phyloP scores from a whole-genome alignment of 2,329 filamentous ascomycete species.

The Paraconiothyrium brasiliense region DNA sequence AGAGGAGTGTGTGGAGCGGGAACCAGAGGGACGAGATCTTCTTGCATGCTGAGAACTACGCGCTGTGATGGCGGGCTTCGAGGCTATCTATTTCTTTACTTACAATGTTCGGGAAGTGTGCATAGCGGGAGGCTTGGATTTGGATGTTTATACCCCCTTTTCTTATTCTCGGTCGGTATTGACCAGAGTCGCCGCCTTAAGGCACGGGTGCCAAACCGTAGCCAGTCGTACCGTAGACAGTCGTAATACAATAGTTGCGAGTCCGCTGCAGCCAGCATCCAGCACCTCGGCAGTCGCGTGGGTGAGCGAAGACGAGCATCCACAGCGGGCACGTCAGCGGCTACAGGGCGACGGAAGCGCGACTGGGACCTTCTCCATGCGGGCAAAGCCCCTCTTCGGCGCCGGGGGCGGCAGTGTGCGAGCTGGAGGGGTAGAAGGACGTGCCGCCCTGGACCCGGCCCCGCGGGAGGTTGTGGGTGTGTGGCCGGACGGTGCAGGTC shows the following conservation, averaged over 20 bases:
- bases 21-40: constrained; percentile 87
- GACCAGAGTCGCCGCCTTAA: not conserved
- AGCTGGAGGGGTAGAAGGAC: constrained; percentile 33
- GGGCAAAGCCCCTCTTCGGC: constrained; percentile 14
- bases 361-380: constrained; percentile 12
- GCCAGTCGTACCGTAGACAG: not conserved
- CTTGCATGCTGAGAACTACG: constrained; percentile 94
- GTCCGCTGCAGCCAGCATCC: no score
- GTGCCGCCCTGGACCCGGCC: not conserved
- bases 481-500: constrained; percentile 33
- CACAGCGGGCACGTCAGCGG: constrained; percentile 12
- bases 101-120: constrained; percentile 33
- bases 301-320: not conserved
- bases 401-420: constrained; percentile 14
- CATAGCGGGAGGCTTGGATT: constrained; percentile 33
- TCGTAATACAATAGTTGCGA: not conserved
- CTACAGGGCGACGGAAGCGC: not conserved
- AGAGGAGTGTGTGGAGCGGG: constrained; percentile 83
- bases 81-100: constrained; percentile 5
- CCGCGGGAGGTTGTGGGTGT: constrained; percentile 20
- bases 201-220: not conserved
- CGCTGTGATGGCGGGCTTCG: constrained; percentile 64
- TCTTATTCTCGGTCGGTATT: constrained; percentile 8
- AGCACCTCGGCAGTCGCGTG: constrained; percentile 2
- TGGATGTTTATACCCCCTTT: constrained; percentile 24